phyloP scores from a whole-genome alignment of 495 filamentous ascomycete species.

The Talaromyces ruber region DNA sequence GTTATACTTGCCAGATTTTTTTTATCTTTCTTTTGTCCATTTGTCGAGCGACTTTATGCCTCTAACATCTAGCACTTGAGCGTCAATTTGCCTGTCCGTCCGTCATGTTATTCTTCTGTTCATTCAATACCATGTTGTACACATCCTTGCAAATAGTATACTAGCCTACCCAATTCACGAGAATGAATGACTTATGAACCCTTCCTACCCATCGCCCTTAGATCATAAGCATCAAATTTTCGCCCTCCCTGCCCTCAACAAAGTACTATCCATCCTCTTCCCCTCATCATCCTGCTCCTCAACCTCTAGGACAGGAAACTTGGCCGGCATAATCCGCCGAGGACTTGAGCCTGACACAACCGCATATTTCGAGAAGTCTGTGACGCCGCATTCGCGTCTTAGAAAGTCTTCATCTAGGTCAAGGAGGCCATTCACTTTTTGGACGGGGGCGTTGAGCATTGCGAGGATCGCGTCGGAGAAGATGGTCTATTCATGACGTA shows the following conservation, averaged over 20 bases:
- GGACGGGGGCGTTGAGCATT: constrained; percentile 55
- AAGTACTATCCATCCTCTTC: constrained; percentile 56
- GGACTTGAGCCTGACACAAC: constrained; percentile 57
- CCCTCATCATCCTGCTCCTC: constrained; percentile 81
- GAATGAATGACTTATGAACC: not conserved
- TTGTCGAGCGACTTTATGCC: not conserved
- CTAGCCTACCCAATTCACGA: not conserved
- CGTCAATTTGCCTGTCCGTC: not conserved
- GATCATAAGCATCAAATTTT: not conserved
- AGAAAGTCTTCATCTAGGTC: constrained; percentile 81
- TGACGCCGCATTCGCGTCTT: constrained; percentile 49
- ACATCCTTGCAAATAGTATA: not conserved
- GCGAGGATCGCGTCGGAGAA: constrained; percentile 75
- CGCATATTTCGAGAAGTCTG: constrained; percentile 67
- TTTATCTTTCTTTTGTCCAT: not conserved
- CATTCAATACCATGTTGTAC: not conserved
- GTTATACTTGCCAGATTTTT: not conserved
- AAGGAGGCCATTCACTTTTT: constrained; percentile 60
- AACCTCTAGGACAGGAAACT: constrained; percentile 63
- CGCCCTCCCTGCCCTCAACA: constrained; percentile 4
- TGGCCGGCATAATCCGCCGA: constrained; percentile 68
- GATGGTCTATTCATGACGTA: constrained; percentile 37
- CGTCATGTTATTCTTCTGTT: not conserved
- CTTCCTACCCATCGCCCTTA: not conserved
- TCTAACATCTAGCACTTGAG: not conserved